These are phyloP conservation scores for Saccharomyces hybrid DNA, from an alignment of 1,139 yeast species.

Conservation along the genomic window DNA sequence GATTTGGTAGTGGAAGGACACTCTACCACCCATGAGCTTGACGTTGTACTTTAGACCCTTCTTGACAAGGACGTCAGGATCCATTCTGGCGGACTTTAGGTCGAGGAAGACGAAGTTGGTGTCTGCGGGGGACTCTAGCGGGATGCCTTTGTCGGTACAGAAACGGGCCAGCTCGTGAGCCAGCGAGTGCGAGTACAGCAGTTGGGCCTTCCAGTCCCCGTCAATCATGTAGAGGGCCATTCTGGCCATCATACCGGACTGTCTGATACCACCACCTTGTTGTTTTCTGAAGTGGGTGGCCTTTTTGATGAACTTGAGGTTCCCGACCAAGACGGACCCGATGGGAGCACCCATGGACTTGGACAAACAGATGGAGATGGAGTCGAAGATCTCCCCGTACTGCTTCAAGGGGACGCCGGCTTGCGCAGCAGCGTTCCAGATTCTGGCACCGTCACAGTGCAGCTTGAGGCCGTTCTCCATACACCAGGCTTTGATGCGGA, in stretches of 20 bases:
- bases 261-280: conserved; percentile 92
- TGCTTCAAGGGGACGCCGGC: conserved; percentile 63
- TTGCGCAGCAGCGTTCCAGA: conserved; percentile 82
- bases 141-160: conserved; percentile 47
- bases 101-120: conserved; percentile 85
- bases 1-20: conserved; percentile 82
- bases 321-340: conserved; percentile 82
- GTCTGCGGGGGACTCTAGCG: conserved; percentile 67
- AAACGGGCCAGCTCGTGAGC: conserved; percentile 62
- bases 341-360: conserved; percentile 93
- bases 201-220: conserved; percentile 56
- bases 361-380: conserved; percentile 81
- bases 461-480: conserved; percentile 51
- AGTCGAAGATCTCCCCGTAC: conserved; percentile 74
- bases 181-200: conserved; percentile 50
- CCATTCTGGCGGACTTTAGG: conserved; percentile 48
- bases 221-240: conserved; percentile 79
- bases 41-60: conserved; percentile 56
- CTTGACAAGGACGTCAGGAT: conserved; percentile 47
- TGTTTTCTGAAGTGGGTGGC: conserved; percentile 89
- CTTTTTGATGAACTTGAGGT: conserved; percentile 48
- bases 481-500: conserved; percentile 66
- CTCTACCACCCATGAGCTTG: conserved; percentile 62
- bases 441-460: conserved; percentile 93
- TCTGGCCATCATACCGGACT: conserved; percentile 71